phyloP scores from a whole-genome alignment of 345 rosid genomes.

The Psidium friedrichsthalianum region DNA sequence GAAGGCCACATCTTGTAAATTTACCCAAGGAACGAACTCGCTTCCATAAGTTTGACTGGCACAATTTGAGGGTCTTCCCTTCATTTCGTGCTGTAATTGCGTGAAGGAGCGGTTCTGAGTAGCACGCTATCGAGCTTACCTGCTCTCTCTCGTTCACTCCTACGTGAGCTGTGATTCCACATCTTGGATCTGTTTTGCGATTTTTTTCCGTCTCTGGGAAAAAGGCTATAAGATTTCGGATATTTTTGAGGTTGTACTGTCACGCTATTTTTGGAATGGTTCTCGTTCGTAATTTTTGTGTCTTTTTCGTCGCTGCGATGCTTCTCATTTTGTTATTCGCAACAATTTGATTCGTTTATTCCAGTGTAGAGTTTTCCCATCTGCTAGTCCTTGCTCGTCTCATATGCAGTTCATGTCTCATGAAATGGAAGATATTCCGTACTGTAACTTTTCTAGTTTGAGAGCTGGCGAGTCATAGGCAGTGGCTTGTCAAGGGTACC shows the following conservation, averaged over 20 bases:
- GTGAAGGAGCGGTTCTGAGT: neutral
- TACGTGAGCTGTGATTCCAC: neutral
- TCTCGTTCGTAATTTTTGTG: neutral
- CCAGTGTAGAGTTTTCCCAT: neutral
- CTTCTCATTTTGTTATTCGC: neutral
- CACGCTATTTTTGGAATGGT: neutral
- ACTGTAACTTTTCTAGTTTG: neutral
- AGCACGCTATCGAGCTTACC: neutral
- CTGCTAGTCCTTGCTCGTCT: neutral
- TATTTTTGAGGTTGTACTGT: neutral
- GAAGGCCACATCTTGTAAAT: neutral
- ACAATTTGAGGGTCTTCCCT: neutral
- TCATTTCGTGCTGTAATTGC: neutral
- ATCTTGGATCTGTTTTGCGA: neutral
- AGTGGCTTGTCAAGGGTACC: no score
- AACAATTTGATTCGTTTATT: neutral
- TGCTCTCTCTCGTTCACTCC: neutral
- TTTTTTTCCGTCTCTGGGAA: neutral
- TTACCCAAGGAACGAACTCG: neutral
- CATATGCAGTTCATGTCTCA: neutral
- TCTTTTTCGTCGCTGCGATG: neutral
- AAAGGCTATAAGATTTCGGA: neutral
- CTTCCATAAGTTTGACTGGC: neutral
- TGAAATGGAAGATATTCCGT: neutral
- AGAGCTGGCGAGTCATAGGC: no score